phyloP scores from a whole-genome alignment of 2,329 filamentous ascomycete genomes.

The Chaetomiaceae sp. region DNA sequence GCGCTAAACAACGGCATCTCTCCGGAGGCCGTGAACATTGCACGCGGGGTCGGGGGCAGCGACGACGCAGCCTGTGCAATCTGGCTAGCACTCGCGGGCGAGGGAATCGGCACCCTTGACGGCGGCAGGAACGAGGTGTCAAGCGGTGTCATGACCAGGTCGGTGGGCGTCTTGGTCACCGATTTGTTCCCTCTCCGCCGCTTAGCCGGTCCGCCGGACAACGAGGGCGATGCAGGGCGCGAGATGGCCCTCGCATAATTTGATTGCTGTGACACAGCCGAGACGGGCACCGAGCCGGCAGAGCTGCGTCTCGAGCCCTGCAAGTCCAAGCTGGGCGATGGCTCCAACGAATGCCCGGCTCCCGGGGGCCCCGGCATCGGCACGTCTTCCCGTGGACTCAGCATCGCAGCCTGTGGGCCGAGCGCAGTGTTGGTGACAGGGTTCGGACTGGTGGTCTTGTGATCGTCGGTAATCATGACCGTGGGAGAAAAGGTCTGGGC shows the following conservation, averaged over 20 bases:
- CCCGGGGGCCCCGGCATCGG: background rate
- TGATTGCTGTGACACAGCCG: conserved; percentile 3
- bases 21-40: conserved; percentile 35
- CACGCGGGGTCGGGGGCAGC: conserved; percentile 43
- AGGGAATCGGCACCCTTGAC: conserved; percentile 30
- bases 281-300: background rate
- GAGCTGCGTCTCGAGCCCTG: conserved; percentile 9
- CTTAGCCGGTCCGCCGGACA: conserved; percentile 63
- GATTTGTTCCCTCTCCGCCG: conserved; percentile 73
- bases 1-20: conserved; percentile 40
- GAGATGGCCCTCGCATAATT: conserved; percentile 37
- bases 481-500: conserved; percentile 80
- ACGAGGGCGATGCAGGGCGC: conserved; percentile 64
- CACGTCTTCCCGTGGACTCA: conserved; percentile 10
- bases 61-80: conserved; percentile 44
- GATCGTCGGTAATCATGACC: conserved; percentile 96
- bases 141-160: conserved; percentile 74
- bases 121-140: conserved; percentile 49
- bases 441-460: conserved; percentile 68
- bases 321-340: conserved; percentile 11
- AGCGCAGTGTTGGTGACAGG: conserved; percentile 30
- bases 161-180: conserved; percentile 61
- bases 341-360: conserved; percentile 4
- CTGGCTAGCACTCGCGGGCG: conserved; percentile 25
- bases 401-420: conserved; percentile 9